These are phyloP conservation scores for Pseudotsuga menziesii DNA, from an alignment of 75 land plant genomes.

Conservation along the genomic window DNA sequence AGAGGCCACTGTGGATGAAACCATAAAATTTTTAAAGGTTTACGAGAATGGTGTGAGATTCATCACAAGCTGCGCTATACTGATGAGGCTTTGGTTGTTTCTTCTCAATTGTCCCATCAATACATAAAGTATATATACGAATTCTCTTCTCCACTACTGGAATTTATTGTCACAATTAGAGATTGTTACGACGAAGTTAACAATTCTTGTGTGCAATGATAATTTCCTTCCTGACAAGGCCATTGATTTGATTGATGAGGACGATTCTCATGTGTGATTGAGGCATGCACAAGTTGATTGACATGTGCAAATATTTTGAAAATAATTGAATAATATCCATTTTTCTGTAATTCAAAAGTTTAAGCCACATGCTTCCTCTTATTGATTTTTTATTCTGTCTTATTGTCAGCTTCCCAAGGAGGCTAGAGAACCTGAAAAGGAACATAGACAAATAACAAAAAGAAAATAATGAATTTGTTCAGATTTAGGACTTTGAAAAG, in stretches of 20 bases:
- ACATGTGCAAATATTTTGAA: no score
- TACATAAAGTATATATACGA: no score
- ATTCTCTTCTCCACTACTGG: no score
- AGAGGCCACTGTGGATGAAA: conserved; percentile 29
- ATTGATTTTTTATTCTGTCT: no score
- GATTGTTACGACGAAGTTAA: no score
- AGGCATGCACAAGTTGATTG: conserved; percentile 86
- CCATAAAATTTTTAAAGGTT: conserved; percentile 43
- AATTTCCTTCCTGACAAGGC: conserved; percentile 93
- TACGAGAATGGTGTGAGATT: conserved; percentile 49
- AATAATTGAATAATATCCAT: no score
- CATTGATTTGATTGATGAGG: conserved; percentile 91
- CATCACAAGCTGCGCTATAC: no score
- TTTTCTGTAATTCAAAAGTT: no score
- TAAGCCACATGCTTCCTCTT: no score
- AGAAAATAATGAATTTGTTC: conserved; percentile 86
- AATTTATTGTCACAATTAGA: no score
- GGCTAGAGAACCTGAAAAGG: conserved; percentile 91
- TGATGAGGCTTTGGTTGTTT: conserved; percentile 51
- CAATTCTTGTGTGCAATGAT: no score
- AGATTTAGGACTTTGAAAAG: conserved; percentile 88
- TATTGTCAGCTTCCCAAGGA: conserved; percentile 90
- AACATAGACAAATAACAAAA: conserved; percentile 77
- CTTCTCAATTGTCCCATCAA: conserved; percentile 49
- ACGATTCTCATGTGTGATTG: conserved; percentile 84